A percentile compares a stretch with the other conserved stretches of the same genome.
phyloP scores from a whole-genome alignment of 2,329 filamentous ascomycete genomes.

The Fusarium dlaminii region DNA sequence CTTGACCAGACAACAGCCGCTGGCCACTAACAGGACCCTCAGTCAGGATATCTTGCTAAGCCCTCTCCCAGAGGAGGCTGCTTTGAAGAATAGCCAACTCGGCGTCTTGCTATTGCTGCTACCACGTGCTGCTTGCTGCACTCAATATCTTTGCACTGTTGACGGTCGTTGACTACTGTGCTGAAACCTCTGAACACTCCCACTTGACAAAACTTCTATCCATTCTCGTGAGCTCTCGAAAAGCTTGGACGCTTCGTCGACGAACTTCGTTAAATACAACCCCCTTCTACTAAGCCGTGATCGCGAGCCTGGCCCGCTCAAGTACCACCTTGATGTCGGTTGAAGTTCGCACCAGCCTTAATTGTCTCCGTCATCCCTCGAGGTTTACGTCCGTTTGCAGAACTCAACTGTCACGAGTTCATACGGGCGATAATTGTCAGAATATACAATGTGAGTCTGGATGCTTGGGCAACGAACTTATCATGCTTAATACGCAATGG shows the following conservation, averaged over 20 bases:
- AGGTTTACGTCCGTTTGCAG: constrained; percentile 67
- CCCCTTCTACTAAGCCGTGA: constrained; percentile 22
- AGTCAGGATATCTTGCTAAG: constrained; percentile 40
- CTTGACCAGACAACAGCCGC: constrained; percentile 27
- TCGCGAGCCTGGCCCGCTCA: constrained; percentile 44
- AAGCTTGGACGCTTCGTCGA: constrained; percentile 9
- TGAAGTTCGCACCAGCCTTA: constrained; percentile 65
- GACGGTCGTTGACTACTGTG: constrained; percentile 4
- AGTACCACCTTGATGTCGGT: constrained; percentile 67
- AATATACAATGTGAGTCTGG: constrained; percentile 58
- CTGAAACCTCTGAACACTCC: constrained; percentile 1
- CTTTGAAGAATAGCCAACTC: constrained; percentile 41
- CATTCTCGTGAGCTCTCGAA: constrained; percentile 7
- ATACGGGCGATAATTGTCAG: constrained; percentile 66
- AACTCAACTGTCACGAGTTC: constrained; percentile 63
- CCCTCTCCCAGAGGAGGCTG: constrained; percentile 28
- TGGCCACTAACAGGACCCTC: constrained; percentile 35
- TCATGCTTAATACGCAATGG: constrained; percentile 37
- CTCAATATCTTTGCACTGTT: constrained; percentile 9
- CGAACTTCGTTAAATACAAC: constrained; percentile 11
- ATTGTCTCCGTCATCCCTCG: constrained; percentile 65
- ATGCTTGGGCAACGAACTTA: constrained; percentile 10
- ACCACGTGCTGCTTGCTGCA: constrained; percentile 35
- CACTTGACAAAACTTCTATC: constrained; percentile 1
- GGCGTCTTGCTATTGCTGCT: constrained; percentile 39